A percentile compares a stretch with the other conserved stretches of the same genome.
Conservation (phyloP, 2,329 filamentous ascomycete genomes). For the Septoria linicola region DNA sequence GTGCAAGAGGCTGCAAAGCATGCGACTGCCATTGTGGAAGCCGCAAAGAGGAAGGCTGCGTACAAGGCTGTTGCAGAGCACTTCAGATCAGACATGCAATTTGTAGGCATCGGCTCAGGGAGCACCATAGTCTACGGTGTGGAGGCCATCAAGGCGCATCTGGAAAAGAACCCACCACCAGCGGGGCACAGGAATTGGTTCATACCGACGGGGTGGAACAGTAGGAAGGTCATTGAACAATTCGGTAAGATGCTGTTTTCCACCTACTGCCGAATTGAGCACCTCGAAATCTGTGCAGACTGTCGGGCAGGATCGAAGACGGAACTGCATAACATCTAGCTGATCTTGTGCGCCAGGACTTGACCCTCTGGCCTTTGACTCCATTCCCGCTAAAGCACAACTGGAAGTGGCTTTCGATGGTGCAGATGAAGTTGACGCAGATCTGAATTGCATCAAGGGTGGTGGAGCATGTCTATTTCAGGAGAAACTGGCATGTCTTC, state of each 20-base stretch:
- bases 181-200: constrained; percentile 71
- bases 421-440: constrained; percentile 92
- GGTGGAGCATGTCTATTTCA: constrained; percentile 97
- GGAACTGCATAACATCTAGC: neutral
- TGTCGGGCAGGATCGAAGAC: too few relatives aligned
- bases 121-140: constrained; percentile 83
- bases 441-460: constrained; percentile 96
- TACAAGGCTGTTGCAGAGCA: constrained; percentile 71
- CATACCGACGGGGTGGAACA: constrained; percentile 89
- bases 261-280: neutral
- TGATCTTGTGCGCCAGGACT: constrained; percentile 48
- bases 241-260: constrained; percentile 49
- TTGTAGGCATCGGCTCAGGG: constrained; percentile 77
- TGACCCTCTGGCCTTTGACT: constrained; percentile 73
- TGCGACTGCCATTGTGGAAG: constrained; percentile 52
- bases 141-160: constrained; percentile 68
- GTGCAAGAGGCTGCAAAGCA: constrained; percentile 9
- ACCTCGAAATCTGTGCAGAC: too few relatives aligned
- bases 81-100: constrained; percentile 61
- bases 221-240: constrained; percentile 76
- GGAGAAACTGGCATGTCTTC: constrained; percentile 67
- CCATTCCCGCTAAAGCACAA: constrained; percentile 61
- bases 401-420: constrained; percentile 95
- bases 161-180: constrained; percentile 42
- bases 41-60: constrained; percentile 73